Base-by-base conservation (phyloP, 441 rosid species). In the Cnidoscolus chayamansa region DNA sequence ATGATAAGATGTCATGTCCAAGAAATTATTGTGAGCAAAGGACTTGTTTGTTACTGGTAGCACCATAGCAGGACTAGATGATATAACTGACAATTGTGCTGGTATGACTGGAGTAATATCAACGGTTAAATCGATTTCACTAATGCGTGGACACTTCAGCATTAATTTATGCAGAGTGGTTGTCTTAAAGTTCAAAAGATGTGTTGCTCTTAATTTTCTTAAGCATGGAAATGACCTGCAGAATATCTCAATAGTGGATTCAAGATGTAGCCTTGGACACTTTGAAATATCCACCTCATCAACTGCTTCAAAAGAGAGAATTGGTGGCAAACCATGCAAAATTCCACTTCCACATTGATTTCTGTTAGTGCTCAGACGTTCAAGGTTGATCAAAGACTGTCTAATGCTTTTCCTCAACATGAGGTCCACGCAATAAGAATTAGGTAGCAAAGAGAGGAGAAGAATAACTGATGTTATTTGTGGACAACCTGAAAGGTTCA, bases 61-160 rank as follows among this genome's bases (percentile, higher is more conserved):
- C 56, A 62, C 59, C 50, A 66, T 51, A 67, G 68, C 76, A 69
- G 78, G 69, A 83, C 76, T 76, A 70, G 89, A 72, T 73, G 86
- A 86, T 72, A 78, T 45, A 69, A 82, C 82, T 4, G 90, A 81
- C 49, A 82, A 84, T 71, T 82, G 77, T 72, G 78, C 56, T 15
- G 83, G 81, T 75, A 85, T 75, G 51, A 84, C 67, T 16, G 94
- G 93, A 78, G 77, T 78, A 9, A 77, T 48, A 81, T 93, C 95
- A 80, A 88, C 86, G 19, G 87, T 84, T 63, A 93, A 78, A 81
- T 90, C 97, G 74, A 93, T 79, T 78, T 90, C 95, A 77, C 71
- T 76, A 59, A 90, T 72, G 11, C 72, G 61, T 58, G 78, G 65
- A 73, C 86, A 88, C 67, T 78, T 83, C 75, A 76, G 77, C 68